Conservation (phyloP, 345 rosid genomes). For the Syzygium jambos region DNA sequence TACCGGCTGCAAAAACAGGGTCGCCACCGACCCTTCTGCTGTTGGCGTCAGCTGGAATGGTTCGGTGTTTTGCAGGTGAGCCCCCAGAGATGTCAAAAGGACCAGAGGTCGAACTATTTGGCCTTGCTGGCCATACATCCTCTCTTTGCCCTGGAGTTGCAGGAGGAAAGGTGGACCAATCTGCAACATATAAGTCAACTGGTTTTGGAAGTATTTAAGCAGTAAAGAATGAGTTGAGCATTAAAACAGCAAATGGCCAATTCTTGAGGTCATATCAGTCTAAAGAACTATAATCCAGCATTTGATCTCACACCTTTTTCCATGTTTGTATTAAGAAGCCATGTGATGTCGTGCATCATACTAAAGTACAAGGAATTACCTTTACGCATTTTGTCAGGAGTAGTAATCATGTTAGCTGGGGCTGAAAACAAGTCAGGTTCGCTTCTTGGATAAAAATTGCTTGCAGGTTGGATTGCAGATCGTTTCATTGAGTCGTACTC, state of each 20-base stretch:
- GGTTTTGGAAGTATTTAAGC: conserved; percentile 40
- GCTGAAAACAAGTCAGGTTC: conserved; percentile 70
- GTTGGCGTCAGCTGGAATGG: conserved; percentile 47
- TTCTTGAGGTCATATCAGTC: not conserved
- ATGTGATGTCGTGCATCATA: not conserved
- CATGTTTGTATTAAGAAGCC: not conserved
- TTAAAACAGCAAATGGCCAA: not conserved
- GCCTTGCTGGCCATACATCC: conserved; percentile 88
- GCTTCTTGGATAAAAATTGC: conserved; percentile 56
- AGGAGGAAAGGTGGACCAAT: conserved; percentile 72
- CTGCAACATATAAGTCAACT: conserved; percentile 83
- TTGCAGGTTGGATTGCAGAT: conserved; percentile 72
- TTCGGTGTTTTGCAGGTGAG: conserved; percentile 48
- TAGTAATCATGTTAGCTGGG: conserved; percentile 53
- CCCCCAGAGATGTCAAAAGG: conserved; percentile 55
- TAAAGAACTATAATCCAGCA: not conserved
- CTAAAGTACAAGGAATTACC: conserved; percentile 32
- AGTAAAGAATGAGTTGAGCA: conserved; percentile 4
- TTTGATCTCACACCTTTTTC: not conserved
- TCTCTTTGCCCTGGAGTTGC: conserved; percentile 94
- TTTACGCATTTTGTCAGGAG: conserved; percentile 51
- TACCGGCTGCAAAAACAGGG: conserved; percentile 37
- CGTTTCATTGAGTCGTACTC: conserved; percentile 72
- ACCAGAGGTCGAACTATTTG: conserved; percentile 61
- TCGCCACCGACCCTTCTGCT: conserved; percentile 44